These are phyloP conservation scores for Oehlia diaphana DNA, from an alignment of 192 early-diverging fungal genomes.

Conservation along the genomic window DNA sequence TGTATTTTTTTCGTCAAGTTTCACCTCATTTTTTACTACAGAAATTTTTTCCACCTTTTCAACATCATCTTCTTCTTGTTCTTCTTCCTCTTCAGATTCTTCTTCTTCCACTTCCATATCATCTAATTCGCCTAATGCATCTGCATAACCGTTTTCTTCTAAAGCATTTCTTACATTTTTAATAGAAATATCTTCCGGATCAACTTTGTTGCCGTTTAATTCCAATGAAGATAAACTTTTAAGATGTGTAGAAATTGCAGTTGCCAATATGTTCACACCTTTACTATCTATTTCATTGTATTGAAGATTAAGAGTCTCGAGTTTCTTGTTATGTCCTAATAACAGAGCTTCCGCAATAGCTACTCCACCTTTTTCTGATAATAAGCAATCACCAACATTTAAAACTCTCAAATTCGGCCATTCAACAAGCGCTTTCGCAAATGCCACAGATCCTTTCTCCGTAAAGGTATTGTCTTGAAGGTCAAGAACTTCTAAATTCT, in stretches of 20 bases:
- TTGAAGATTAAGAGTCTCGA: slow-evolving; percentile 69
- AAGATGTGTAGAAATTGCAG: slow-evolving; percentile 66
- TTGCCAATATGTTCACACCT: slow-evolving; percentile 67
- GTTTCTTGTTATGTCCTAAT: slow-evolving; percentile 48
- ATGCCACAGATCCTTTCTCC: slow-evolving; percentile 69
- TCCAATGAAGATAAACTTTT: slow-evolving; percentile 65
- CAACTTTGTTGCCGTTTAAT: slow-evolving; percentile 91
- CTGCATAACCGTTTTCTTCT: slow-evolving; percentile 64
- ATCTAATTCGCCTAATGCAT: slow-evolving; percentile 89
- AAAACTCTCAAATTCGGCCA: slow-evolving; percentile 81
- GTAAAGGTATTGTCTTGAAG: slow-evolving; percentile 98
- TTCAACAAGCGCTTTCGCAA: slow-evolving; percentile 70
- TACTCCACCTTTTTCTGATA: slow-evolving; percentile 71
- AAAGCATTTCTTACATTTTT: slow-evolving; percentile 72
- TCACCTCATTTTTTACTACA: slow-evolving; percentile 41
- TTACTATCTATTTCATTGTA: slow-evolving; percentile 89
- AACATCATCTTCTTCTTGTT: slow-evolving; percentile 38
- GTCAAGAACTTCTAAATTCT: slow-evolving; percentile 74
- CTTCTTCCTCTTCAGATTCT: slow-evolving; percentile 41
- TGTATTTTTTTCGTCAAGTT: slow-evolving; percentile 42
- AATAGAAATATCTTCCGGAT: slow-evolving; percentile 78
- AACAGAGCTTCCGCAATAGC: slow-evolving; percentile 67
- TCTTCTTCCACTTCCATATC: slow-evolving; percentile 93
- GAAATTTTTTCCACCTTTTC: slow-evolving; percentile 43
- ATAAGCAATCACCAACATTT: slow-evolving; percentile 90